These are phyloP conservation scores for Lachancea kluyveri DNA, from an alignment of 805 yeast genomes.

Conservation along the genomic window DNA sequence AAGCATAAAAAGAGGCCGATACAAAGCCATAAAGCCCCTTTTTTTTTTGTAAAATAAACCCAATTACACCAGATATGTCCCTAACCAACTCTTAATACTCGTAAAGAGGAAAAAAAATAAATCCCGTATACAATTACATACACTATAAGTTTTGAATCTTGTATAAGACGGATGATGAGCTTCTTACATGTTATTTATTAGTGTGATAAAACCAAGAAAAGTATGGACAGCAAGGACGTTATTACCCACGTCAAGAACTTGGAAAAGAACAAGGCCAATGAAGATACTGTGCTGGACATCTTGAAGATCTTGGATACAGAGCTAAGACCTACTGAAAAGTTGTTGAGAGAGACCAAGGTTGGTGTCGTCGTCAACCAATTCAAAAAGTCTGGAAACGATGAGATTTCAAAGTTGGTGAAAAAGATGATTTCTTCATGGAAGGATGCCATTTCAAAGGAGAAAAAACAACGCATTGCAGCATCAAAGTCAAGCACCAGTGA, in stretches of 20 bases:
- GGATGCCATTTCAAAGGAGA: conserved; percentile 72
- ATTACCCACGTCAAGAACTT: conserved; percentile 60
- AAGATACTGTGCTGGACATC: conserved; percentile 60
- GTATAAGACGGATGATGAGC: too few species aligned
- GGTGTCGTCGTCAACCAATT: conserved; percentile 93
- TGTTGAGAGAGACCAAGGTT: conserved; percentile 87
- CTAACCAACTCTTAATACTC: too few species aligned
- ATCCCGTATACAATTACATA: too few species aligned
- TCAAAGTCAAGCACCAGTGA: conserved; percentile 14
- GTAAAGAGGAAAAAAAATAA: too few species aligned
- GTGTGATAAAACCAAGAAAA: too few species aligned
- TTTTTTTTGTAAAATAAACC: too few species aligned
- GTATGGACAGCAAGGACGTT: conserved; percentile 71
- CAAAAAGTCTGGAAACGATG: conserved; percentile 59
- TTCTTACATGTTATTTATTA: too few species aligned
- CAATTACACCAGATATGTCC: too few species aligned
- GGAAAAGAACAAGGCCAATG: conserved; percentile 59
- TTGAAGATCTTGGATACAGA: conserved; percentile 60
- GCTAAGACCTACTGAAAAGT: conserved; percentile 74
- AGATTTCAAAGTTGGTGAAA: conserved; percentile 66
- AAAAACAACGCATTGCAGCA: conserved; percentile 25
- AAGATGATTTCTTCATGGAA: conserved; percentile 85
- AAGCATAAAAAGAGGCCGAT: too few species aligned
- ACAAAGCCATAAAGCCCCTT: too few species aligned
- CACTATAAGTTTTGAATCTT: too few species aligned